Base-by-base conservation (phyloP, 441 rosid species). In the Corymbia citriodora region DNA sequence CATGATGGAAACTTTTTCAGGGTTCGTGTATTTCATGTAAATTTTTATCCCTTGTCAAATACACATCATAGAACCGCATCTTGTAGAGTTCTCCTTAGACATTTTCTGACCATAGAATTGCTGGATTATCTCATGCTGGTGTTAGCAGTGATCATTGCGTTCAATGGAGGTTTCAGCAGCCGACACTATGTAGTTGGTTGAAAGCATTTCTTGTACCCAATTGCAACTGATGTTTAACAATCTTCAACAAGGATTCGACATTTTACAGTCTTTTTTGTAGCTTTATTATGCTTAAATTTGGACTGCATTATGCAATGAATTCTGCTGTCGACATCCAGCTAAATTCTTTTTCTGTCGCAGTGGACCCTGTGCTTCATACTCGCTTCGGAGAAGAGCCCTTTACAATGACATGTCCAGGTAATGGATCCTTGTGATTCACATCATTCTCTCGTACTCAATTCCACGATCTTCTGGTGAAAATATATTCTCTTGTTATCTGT, bases 321-420 rank as follows among this genome's bases (percentile, higher is more conserved):
- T 70, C 48, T 87, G 33, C 91, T 15, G 59, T 65, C 53, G 29
- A 55, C 40, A 8, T 6, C 89, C 63, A n/a, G 50, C 83, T 82
- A 59, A 52, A 57, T 55, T 33, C 6, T 9, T 40, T 40, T 87
- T 59, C 79, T 49, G 3, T 87, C 92, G 89, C 79, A 97, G 99
- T 92, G 98, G 93, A 33, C 99, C 99, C 27, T 97, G 99, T 89
- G 98, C 92, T 57, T 97, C 99, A 2, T 97, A 97, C 95, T 54
- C 97, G 92, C 99, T 97, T 88, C 98, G 99, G 79, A 97, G 93
- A 93, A 92, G 98, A 93, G 98, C 99, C 1, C 96, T 97, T 87
- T 97, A 97, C 94, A 92, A 97, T 94, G 99, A 97, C 91, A 97
- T 97, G 99, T 92, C 97, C 89, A 98, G 99, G 99, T 98, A 94